Base-by-base conservation (phyloP, 2,329 filamentous ascomycete species). In the Cadophora gregata region DNA sequence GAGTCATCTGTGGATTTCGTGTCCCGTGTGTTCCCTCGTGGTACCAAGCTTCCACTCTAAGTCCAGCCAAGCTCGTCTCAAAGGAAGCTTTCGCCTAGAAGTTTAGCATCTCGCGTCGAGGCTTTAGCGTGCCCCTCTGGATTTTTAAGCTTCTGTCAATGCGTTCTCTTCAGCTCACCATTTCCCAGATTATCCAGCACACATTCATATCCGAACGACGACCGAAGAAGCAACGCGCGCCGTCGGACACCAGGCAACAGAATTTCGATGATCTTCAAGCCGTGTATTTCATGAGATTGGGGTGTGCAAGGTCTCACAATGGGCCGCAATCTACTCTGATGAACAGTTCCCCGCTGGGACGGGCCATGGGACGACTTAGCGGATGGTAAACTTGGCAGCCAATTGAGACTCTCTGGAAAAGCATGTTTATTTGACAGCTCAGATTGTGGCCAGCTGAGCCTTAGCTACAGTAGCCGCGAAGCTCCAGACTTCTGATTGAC, bases 71-170 rank as follows among this genome's bases (percentile, higher is more conserved):
- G 21, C 24, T 51, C 48, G 47, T 50, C 21, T 50, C 21, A 10
- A n/a, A n/a, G 47, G 24, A 51, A 51, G 38, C 38, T 42, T 42
- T 42, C 38, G 38, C 38, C 38, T 42, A 42, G 38, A 42, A 16
- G 38, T 4, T 42, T 42, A 42, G 38, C 14, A 3, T 16, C 14
- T 10, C 38, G 33, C 33, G 7, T 36, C 33, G 33, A 36, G 14
- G 33, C 25, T 53, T 53, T 53, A 31, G 50, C 50, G 25, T 16
- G 4, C 10, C 9, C 50, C 19, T 53, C 50, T 16, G 25, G 50
- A n/a, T 53, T 25, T 53, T 53, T 19, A 53, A 53, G 50, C 25
- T 53, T n/a, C 50, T 19, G 25, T 53, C 27, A 53, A 16, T 19
- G 25, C 27, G 5, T n/a, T 53, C 25, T 14, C 27, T 16, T n/a